Conservation (phyloP, 2,329 filamentous ascomycete genomes). For the Fusarium verticillioides region DNA sequence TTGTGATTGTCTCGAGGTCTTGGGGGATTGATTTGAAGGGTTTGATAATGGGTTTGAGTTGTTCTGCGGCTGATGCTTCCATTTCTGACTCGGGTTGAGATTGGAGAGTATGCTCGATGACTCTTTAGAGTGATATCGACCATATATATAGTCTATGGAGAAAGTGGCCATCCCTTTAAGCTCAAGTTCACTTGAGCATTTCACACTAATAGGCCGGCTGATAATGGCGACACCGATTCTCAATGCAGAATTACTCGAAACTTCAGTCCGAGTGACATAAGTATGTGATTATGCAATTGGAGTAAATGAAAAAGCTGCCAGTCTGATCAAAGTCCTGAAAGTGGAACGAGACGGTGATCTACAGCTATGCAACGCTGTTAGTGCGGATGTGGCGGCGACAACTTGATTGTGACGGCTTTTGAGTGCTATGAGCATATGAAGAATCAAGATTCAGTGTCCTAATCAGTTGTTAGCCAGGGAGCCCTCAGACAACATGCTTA, state of each 20-base stretch:
- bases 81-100: background rate
- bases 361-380: background rate
- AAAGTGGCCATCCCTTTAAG: background rate
- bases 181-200: background rate
- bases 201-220: background rate
- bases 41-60: constrained; percentile 1
- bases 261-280: constrained; percentile 5
- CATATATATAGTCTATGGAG: background rate
- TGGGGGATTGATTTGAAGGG: constrained; percentile 17
- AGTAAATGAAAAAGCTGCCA: no score
- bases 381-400: constrained; percentile 14
- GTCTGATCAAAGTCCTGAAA: background rate
- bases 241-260: background rate
- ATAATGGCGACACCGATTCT: background rate
- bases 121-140: background rate
- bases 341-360: background rate
- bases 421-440: background rate
- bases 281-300: background rate
- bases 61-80: constrained; percentile 13
- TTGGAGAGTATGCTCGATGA: no score
- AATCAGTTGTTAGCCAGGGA: background rate
- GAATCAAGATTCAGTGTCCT: background rate
- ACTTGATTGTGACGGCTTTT: constrained; percentile 11
- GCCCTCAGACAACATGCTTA: background rate
- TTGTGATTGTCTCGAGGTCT: constrained; percentile 5